Conservation (phyloP, 257 asterid genomes). For the Parsonsia alboflavescens region DNA sequence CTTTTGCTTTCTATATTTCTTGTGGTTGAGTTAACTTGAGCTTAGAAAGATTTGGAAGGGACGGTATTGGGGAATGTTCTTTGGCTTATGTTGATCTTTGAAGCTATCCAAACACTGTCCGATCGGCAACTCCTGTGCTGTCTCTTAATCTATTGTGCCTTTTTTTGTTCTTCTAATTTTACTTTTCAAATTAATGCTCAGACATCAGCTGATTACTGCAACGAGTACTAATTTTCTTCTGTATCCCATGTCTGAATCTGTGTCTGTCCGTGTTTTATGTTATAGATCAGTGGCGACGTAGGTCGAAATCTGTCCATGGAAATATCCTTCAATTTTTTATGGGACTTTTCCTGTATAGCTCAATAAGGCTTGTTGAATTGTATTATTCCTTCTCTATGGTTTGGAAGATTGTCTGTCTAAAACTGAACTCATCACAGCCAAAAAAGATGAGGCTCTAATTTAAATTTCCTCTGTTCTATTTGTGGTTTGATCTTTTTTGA, state of each 20-base stretch:
- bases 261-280: background rate
- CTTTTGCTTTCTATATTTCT: background rate
- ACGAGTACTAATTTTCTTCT: background rate
- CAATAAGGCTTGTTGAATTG: background rate
- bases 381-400: background rate
- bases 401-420: background rate
- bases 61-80: constrained; percentile 10
- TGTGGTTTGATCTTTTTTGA: background rate
- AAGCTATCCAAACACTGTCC: constrained; percentile 8
- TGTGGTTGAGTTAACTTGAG: constrained; percentile 17
- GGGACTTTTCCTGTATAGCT: background rate
- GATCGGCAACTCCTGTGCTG: constrained; percentile 10
- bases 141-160: background rate
- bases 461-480: background rate
- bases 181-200: constrained; percentile 1
- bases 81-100: constrained; percentile 10
- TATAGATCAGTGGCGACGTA: background rate
- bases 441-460: background rate
- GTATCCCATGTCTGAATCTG: background rate
- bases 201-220: background rate
- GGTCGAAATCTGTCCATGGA: too few relatives aligned
- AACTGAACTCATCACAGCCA: background rate
- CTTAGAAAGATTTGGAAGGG: background rate
- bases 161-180: background rate
- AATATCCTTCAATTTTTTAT: background rate